These are phyloP conservation scores for Erodium moschatum DNA, from an alignment of 441 rosid species.

Conservation along the genomic window DNA sequence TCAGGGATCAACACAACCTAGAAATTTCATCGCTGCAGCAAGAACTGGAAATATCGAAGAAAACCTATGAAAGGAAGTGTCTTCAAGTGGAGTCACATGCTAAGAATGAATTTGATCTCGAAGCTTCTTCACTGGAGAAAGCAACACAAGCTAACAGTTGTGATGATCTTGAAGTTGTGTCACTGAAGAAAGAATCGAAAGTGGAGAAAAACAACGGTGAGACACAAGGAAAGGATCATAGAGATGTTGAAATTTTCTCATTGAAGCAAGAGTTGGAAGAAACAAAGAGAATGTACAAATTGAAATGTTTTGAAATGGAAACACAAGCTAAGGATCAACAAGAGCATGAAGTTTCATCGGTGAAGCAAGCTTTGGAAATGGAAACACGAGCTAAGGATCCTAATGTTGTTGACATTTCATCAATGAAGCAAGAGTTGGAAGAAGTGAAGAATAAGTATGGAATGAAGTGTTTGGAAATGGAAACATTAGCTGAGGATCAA, in stretches of 20 bases:
- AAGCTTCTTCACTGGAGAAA: neutral
- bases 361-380: constrained; percentile 13
- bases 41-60: constrained; percentile 1
- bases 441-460: constrained; percentile 18
- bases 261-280: neutral
- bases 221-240: neutral
- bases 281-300: neutral
- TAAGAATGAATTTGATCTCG: neutral
- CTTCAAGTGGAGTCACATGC: neutral
- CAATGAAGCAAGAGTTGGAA: neutral
- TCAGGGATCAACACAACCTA: neutral
- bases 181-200: neutral
- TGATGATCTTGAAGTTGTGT: neutral
- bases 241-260: neutral
- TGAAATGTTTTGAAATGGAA: constrained; percentile 2
- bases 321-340: no score
- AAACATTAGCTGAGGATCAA: neutral
- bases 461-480: constrained; percentile 26
- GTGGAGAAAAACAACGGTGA: neutral
- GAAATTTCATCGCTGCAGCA: constrained; percentile 6
- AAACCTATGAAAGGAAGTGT: constrained; percentile 2
- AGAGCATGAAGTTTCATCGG: neutral
- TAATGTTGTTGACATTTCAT: neutral
- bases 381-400: constrained; percentile 37
- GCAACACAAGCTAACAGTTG: constrained; percentile 27